Evolutionary conservation across 805 yeast species (phyloP).

Genomic region (Hanseniaspora taiwanica): DNA sequence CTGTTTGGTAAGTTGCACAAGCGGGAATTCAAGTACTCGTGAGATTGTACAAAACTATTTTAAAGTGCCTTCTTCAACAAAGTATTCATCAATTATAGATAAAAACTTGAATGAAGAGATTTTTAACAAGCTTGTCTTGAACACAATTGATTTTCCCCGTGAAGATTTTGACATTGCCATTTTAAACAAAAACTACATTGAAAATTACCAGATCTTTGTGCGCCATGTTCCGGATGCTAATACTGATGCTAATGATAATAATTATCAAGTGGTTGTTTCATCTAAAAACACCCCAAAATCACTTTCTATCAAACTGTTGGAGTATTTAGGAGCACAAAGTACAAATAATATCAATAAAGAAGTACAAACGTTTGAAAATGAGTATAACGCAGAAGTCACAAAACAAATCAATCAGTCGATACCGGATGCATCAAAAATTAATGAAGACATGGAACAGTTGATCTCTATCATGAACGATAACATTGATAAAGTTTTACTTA

Average conservation of each 20-base stretch:
- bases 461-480: conserved; percentile 26
- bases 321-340: neutral
- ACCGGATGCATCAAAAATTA: conserved; percentile 10
- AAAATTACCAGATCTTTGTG: neutral
- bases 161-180: neutral
- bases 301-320: conserved; percentile 2
- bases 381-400: neutral
- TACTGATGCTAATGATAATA: neutral
- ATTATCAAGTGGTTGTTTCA: neutral
- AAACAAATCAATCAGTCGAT: conserved; percentile 1
- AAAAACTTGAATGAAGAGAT: neutral
- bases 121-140: neutral
- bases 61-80: neutral
- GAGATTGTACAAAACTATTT: neutral
- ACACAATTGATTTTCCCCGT: neutral
- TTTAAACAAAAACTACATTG: neutral
- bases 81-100: conserved; percentile 1
- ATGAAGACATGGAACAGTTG: conserved; percentile 19
- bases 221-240: neutral
- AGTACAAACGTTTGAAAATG: neutral
- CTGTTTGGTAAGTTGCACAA: neutral
- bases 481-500: conserved; percentile 38
- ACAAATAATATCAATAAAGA: neutral
- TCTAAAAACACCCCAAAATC: conserved; percentile 1
- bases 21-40: neutral